Evolutionary conservation across 306 rosid genomes (phyloP), one percentile per base, ranked within the genome.

Genomic region (Ziziphus jujuba): DNA sequence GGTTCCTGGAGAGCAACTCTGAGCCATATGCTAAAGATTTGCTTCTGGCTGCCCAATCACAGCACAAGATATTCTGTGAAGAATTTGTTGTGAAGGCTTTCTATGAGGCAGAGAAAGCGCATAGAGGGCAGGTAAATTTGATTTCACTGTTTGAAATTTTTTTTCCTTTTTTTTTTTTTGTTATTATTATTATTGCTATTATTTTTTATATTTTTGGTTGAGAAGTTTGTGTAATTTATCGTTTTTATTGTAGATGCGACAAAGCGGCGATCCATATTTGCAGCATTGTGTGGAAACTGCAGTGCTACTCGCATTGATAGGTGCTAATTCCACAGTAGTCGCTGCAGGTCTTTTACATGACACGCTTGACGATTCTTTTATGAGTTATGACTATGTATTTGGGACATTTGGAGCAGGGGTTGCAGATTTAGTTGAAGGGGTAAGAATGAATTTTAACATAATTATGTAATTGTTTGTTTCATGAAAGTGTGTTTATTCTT

Each of bases 331-430:
- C 0, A 85, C 95, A 24, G 89, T 95, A 36, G 96, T 95, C 76
- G 97, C 97, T 61, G 97, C 96, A 17, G 99, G 99, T 80, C 99
- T 95, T 59, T 84, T 95, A 75, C 99, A 90, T 63, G 99, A 95
- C 75, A 84, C 97, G 14, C 88, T 95, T 74, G 97, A 95, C 63
- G 97, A 95, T 71, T 84, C 97, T 65, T 89, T 67, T 71, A 69
- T 90, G 78, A 82, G 79, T 48, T 82, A 80, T 40, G 96, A 88
- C 84, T 82, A 87, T 65, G 81, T 95, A 71, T 73, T 62, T 69
- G 85, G 75, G 64, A 79, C 75, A 47, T 90, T 90, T 76, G 97
- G 96, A 21, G 80, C 89, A 56, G 96, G 85, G 62, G 92, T 88
- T 77, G 82, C 97, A 68, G 92, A 95, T 84, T 81, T 95, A 72